A percentile compares a stretch with the other conserved stretches of the same genome.
phyloP scores from a whole-genome alignment of 306 rosid species.

The Cyamopsis tetragonoloba region DNA sequence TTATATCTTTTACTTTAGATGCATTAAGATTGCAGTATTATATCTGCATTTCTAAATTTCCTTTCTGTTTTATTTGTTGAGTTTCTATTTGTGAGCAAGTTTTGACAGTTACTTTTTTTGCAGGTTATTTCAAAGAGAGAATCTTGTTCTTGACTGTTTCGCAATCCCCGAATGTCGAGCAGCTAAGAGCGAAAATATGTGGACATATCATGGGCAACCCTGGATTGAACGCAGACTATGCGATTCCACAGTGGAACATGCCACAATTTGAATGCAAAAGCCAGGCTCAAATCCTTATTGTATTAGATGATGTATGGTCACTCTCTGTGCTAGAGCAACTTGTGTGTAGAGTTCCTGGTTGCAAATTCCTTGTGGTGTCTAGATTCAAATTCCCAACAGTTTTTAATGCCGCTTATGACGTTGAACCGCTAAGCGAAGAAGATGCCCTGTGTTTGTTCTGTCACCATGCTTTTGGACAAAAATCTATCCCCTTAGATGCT shows the following conservation, averaged over 20 bases:
- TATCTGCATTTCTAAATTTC: not conserved
- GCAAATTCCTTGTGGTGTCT: slow-evolving; percentile 69
- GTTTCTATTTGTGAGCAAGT: not conserved
- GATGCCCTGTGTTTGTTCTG: slow-evolving; percentile 80
- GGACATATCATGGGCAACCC: slow-evolving; percentile 52
- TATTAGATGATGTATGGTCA: slow-evolving; percentile 86
- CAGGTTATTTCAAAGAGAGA: slow-evolving; percentile 63
- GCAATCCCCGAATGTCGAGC: slow-evolving; percentile 77
- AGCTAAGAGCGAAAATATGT: slow-evolving; percentile 54
- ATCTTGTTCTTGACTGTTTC: slow-evolving; percentile 83
- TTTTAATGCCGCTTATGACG: slow-evolving; percentile 44
- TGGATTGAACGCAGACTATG: slow-evolving; percentile 28
- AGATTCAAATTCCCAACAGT: slow-evolving; percentile 48
- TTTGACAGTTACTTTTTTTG: not conserved
- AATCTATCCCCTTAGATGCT: slow-evolving; percentile 52
- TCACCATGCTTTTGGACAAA: slow-evolving; percentile 82
- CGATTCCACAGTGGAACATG: slow-evolving; percentile 47
- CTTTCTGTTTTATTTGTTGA: not conserved
- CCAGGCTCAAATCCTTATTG: slow-evolving; percentile 44
- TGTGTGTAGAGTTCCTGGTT: slow-evolving; percentile 46
- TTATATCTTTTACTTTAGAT: not conserved
- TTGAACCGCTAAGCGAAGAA: slow-evolving; percentile 52
- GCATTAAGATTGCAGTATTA: not conserved
- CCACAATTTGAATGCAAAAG: slow-evolving; percentile 36
- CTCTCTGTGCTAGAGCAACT: slow-evolving; percentile 48